Percentiles rank a stretch among this genome's conserved stretches.
These are phyloP conservation scores for Alternaria consortialis DNA, from an alignment of 2,329 filamentous ascomycete genomes.

Conservation along the genomic window DNA sequence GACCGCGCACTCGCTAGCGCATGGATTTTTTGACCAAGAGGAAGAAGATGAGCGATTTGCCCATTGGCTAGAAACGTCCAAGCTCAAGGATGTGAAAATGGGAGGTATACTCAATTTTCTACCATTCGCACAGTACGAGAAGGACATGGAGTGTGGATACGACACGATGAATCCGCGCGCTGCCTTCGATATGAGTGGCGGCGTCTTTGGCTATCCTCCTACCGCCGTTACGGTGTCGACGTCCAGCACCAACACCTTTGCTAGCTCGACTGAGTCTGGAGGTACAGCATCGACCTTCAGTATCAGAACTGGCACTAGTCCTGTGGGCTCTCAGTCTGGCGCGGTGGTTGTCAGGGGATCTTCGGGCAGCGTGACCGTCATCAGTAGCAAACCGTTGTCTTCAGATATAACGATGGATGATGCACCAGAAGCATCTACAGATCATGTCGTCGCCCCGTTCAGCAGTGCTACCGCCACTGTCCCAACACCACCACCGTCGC, in stretches of 20 bases:
- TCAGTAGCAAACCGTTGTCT: neutral
- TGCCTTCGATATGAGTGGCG: neutral
- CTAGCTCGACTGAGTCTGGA: neutral
- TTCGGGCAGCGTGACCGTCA: neutral
- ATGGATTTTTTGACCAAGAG: neutral
- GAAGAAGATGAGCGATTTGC: neutral
- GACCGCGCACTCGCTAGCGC: neutral
- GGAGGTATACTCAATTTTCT: rapidly evolving
- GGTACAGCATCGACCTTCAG: neutral
- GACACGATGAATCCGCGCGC: neutral
- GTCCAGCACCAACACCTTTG: neutral
- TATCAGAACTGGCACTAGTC: neutral
- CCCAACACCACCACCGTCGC: neutral
- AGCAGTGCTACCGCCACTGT: neutral
- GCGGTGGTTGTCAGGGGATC: rapidly evolving
- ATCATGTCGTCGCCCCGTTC: neutral
- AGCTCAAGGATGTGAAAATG: neutral
- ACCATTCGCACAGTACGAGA: neutral
- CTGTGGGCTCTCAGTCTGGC: neutral
- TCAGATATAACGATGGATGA: neutral
- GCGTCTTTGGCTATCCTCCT: neutral
- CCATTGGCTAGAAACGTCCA: neutral
- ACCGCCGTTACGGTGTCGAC: rapidly evolving
- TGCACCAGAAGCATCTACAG: neutral
- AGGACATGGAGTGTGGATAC: neutral